A percentile compares a stretch with the other conserved stretches of the same genome.
Conservation (phyloP, 345 rosid genomes). For the Aethionema arabicum region DNA sequence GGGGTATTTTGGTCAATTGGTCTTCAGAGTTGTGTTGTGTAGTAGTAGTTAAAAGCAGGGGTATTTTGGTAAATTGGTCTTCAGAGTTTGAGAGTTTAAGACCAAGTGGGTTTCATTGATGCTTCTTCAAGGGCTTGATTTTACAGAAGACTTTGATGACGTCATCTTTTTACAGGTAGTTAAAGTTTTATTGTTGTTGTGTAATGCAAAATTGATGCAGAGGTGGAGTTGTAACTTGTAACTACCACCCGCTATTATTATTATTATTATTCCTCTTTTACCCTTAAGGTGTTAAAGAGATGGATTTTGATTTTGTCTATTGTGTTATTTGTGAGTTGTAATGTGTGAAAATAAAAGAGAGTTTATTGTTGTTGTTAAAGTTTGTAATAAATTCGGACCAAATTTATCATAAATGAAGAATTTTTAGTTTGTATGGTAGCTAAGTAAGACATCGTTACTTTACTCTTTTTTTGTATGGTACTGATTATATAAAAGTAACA, state of each 20-base stretch:
- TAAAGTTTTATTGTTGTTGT: conserved; percentile 3
- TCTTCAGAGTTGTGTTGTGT: conserved; percentile 20
- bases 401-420: too few relatives aligned
- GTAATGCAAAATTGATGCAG: conserved; percentile 27
- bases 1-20: conserved; percentile 6
- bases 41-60: background rate
- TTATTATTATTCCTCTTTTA: conserved; percentile 3
- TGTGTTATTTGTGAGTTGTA: conserved; percentile 10
- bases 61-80: conserved; percentile 11
- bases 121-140: conserved; percentile 29
- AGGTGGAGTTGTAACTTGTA: conserved; percentile 34
- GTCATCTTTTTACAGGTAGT: conserved; percentile 21
- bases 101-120: conserved; percentile 4
- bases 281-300: conserved; percentile 5
- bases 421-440: too few relatives aligned
- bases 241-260: conserved; percentile 34
- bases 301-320: conserved; percentile 1
- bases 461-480: too few relatives aligned
- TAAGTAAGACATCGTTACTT: too few relatives aligned
- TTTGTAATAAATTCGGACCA: conserved; percentile 19
- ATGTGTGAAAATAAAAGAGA: conserved; percentile 10
- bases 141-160: conserved; percentile 34
- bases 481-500: background rate
- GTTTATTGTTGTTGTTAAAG: background rate
- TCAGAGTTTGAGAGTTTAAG: background rate